Evolutionary conservation across 768 basidiomycete genomes (phyloP).

Genomic region (Psilocybe subaeruginosa): DNA sequence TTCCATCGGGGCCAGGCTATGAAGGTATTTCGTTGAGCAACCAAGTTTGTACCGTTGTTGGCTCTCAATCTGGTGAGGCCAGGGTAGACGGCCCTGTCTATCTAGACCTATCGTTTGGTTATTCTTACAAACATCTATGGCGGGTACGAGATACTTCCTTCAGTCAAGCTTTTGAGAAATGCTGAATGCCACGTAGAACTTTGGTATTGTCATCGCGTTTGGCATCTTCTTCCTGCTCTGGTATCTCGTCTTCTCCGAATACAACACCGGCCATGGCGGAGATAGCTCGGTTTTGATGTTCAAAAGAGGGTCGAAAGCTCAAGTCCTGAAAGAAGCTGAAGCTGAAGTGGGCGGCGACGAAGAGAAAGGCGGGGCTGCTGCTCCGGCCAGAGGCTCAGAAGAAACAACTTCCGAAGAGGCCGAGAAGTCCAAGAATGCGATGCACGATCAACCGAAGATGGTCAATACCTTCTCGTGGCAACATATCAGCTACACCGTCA

Average conservation of each 20-base stretch:
- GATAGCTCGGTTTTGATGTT: slow-evolving; percentile 57
- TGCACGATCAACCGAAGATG: slow-evolving; percentile 45
- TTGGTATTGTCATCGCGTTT: slow-evolving; percentile 73
- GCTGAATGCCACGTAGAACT: slow-evolving; percentile 45
- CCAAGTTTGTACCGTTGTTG: slow-evolving; percentile 78
- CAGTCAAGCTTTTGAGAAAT: not conserved
- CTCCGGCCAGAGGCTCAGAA: slow-evolving; percentile 10
- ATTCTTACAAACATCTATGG: slow-evolving; percentile 43
- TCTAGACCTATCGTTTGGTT: slow-evolving; percentile 51
- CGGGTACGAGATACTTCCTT: slow-evolving; percentile 34
- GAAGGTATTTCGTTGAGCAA: slow-evolving; percentile 56
- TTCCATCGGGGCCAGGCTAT: slow-evolving; percentile 67
- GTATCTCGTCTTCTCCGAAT: slow-evolving; percentile 64
- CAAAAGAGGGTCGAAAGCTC: slow-evolving; percentile 55
- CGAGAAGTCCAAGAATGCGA: slow-evolving; percentile 30
- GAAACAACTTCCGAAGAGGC: slow-evolving; percentile 18
- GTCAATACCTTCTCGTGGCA: slow-evolving; percentile 82
- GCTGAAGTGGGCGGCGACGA: slow-evolving; percentile 33
- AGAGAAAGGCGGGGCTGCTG: slow-evolving; percentile 29
- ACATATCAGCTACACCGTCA: slow-evolving; percentile 67
- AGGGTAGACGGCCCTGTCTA: slow-evolving; percentile 64
- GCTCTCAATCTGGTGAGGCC: slow-evolving; percentile 61
- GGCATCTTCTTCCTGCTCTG: slow-evolving; percentile 58
- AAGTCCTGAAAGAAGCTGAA: slow-evolving; percentile 30
- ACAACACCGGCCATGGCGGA: slow-evolving; percentile 40